Conservation (phyloP, 148 eudicot species). For the Simmondsia chinensis region DNA sequence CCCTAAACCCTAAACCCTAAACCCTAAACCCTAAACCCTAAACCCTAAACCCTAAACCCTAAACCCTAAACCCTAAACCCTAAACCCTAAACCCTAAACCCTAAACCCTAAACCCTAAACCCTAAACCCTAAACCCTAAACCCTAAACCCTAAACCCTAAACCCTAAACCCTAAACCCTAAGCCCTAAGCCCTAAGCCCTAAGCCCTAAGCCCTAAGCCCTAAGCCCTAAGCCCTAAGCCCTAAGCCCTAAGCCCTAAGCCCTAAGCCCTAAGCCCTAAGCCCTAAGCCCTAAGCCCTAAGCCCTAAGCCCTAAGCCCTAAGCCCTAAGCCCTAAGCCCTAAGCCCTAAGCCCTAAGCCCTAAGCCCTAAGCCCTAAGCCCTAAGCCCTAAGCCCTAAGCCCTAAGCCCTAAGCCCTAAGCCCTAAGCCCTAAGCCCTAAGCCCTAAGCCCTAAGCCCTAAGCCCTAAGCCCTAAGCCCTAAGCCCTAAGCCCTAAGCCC, state of each 20-base stretch:
- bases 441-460: slow-evolving; percentile 2
- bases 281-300: slow-evolving; percentile 3
- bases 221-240: slow-evolving; percentile 9
- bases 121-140: slow-evolving; percentile 8
- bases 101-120: slow-evolving; percentile 6
- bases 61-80: slow-evolving; percentile 7
- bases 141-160: slow-evolving; percentile 6
- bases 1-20: neutral
- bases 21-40: slow-evolving; percentile 2
- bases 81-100: slow-evolving; percentile 7
- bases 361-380: slow-evolving; percentile 6
- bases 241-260: slow-evolving; percentile 9
- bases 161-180: slow-evolving; percentile 6
- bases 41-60: slow-evolving; percentile 7
- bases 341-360: slow-evolving; percentile 9
- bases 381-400: slow-evolving; percentile 9
- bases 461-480: neutral
- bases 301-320: slow-evolving; percentile 3
- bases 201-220: slow-evolving; percentile 6
- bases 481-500: neutral
- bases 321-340: slow-evolving; percentile 6
- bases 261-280: slow-evolving; percentile 11
- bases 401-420: slow-evolving; percentile 4
- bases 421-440: slow-evolving; percentile 6
- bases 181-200: slow-evolving; percentile 3